Conservation (phyloP, 305 asterid species). For the Plantago coronopus region DNA sequence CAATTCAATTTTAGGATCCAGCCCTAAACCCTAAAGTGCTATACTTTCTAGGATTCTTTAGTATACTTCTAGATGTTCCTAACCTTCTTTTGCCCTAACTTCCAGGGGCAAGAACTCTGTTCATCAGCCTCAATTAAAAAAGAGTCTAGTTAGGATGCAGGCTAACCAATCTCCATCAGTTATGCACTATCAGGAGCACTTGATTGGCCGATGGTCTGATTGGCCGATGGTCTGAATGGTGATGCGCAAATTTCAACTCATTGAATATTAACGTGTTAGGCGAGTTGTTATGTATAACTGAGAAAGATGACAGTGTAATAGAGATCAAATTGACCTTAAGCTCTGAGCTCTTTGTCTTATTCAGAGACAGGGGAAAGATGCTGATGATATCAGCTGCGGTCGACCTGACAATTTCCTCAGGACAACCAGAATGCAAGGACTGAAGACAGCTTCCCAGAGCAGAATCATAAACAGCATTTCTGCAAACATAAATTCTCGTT, state of each 20-base stretch:
- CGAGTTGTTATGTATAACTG: slow-evolving; percentile 3
- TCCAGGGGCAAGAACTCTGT: neutral
- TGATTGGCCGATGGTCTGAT: neutral
- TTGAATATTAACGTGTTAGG: neutral
- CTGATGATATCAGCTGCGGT: slow-evolving; percentile 63
- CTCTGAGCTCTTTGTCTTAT: slow-evolving; percentile 67
- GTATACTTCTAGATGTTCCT: neutral
- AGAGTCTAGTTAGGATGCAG: neutral
- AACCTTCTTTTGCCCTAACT: neutral
- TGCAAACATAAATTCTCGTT: slow-evolving; percentile 35
- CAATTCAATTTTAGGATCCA: neutral
- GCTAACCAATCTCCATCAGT: neutral
- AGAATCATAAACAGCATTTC: slow-evolving; percentile 71
- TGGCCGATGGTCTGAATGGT: too few relatives aligned
- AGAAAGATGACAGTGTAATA: slow-evolving; percentile 18
- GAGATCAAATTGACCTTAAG: slow-evolving; percentile 56
- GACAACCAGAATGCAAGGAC: slow-evolving; percentile 62
- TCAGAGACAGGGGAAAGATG: slow-evolving; percentile 62
- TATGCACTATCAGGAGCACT: neutral
- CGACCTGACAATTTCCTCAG: slow-evolving; percentile 70
- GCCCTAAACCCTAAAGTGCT: neutral
- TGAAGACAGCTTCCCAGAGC: slow-evolving; percentile 81
- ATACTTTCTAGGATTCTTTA: neutral
- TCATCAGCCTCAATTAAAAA: neutral
- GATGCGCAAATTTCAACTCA: neutral